Conservation (phyloP, 345 rosid genomes). For the Ailanthus altissimus region DNA sequence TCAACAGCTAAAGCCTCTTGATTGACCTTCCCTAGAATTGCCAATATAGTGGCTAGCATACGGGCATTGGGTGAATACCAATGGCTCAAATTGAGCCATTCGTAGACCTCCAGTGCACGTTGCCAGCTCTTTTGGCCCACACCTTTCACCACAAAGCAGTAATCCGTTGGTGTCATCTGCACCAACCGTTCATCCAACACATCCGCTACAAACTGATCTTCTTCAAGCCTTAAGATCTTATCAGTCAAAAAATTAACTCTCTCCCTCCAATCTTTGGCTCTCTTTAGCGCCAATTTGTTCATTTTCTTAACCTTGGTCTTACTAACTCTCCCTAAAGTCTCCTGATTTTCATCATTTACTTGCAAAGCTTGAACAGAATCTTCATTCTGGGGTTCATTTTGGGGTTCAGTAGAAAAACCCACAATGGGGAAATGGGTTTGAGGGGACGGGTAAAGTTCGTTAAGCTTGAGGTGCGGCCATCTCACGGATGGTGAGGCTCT, state of each 20-base stretch:
- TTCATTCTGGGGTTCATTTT: slow-evolving; percentile 8
- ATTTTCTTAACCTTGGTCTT: slow-evolving; percentile 72
- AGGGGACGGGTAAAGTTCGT: slow-evolving; percentile 40
- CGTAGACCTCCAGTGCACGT: slow-evolving; percentile 88
- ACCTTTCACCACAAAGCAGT: slow-evolving; percentile 78
- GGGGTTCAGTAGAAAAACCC: slow-evolving; percentile 12
- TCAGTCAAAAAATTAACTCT: slow-evolving; percentile 70
- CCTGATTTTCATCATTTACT: slow-evolving; percentile 37
- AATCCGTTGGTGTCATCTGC: slow-evolving; percentile 94
- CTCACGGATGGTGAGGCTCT: slow-evolving; percentile 88
- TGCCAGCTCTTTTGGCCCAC: slow-evolving; percentile 89
- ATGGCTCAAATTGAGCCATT: slow-evolving; percentile 85
- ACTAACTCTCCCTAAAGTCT: slow-evolving; percentile 48
- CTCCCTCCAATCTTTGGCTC: slow-evolving; percentile 90
- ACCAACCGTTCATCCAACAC: slow-evolving; percentile 68
- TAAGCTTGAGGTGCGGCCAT: slow-evolving; percentile 84
- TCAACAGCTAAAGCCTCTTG: slow-evolving; percentile 78
- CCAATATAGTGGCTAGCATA: slow-evolving; percentile 81
- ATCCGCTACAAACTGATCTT: slow-evolving; percentile 74
- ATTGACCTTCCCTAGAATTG: slow-evolving; percentile 79
- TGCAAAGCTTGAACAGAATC: slow-evolving; percentile 27
- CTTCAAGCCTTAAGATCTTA: slow-evolving; percentile 53
- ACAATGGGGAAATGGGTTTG: slow-evolving; percentile 34
- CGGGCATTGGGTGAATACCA: slow-evolving; percentile 87
- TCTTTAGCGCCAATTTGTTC: slow-evolving; percentile 76